Evolutionary conservation across 805 yeast species (phyloP).

Genomic region (Candida ovalis): DNA sequence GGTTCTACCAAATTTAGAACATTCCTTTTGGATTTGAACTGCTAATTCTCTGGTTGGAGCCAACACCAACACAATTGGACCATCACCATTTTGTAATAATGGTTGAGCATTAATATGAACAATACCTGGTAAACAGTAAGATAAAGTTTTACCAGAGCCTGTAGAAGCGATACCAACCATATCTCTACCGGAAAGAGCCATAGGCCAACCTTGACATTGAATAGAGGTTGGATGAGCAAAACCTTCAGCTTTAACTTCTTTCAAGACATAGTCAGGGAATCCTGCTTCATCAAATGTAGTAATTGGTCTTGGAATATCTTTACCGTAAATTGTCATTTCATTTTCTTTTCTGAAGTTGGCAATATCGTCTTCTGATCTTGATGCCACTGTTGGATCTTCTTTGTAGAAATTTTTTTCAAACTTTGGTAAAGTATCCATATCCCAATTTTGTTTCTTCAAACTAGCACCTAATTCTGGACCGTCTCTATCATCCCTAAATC

Average conservation of each 20-base stretch:
- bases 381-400: conserved; percentile 76
- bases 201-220: conserved; percentile 99
- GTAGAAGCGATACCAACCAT: conserved; percentile 99
- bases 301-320: conserved; percentile 91
- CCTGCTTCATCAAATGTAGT: conserved; percentile 95
- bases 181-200: conserved; percentile 98
- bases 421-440: conserved; percentile 68
- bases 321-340: conserved; percentile 83
- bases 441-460: conserved; percentile 78
- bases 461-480: conserved; percentile 49
- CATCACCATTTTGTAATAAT: conserved; percentile 87
- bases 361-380: conserved; percentile 72
- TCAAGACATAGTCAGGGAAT: conserved; percentile 89
- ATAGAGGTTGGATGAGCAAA: conserved; percentile 93
- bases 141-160: conserved; percentile 97
- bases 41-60: conserved; percentile 99
- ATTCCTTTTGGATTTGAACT: conserved; percentile 94
- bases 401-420: conserved; percentile 94
- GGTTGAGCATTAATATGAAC: conserved; percentile 99
- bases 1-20: conserved; percentile 87
- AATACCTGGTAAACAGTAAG: conserved; percentile 95
- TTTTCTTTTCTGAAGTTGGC: conserved; percentile 70
- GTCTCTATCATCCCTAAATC: conserved; percentile 31
- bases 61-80: conserved; percentile 91
- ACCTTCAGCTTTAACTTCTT: conserved; percentile 86